Evolutionary conservation across 2,329 filamentous ascomycete genomes (phyloP), one percentile per base, ranked within the genome.

Genomic region (Alternaria longipes): DNA sequence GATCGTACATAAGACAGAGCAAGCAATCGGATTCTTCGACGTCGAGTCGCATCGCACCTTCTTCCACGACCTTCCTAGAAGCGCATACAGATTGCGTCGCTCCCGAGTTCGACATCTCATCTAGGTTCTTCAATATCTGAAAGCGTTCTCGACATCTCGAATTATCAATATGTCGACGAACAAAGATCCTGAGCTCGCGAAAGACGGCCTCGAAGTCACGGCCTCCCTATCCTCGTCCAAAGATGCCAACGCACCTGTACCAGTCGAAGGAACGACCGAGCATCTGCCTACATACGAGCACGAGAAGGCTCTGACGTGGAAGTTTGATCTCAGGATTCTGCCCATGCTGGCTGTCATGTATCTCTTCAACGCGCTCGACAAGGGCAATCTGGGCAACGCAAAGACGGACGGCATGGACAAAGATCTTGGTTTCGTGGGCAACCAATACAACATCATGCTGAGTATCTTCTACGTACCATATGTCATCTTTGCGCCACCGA

Each of bases 381-480:
- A 72, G 41, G 73, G 70, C 12, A 79, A 79, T 42, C 58, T 79
- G 7, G 75, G 80, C 7, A 83, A 82, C 61, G 81, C 81, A 46
- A 81, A 82, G 64, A 83, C 81, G 0, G 80, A 79, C 42, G 75
- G 76, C 12, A 74, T 84, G 63, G 81, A 83, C 54, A 80, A 79
- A 24, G 85, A 88, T 68, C 79, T 92, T 20, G 75, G 85, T 32
- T 89, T 93, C 78, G 83, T 83, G 44, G 75, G 79, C 1, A 84
- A 87, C 64, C 84, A 91, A 73, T 91, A 92, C 79, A 92, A 91
- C 73, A 84, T 88, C 28, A 84, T 92, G 49, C 78, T 92, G 36
- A 53, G 67, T 49, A 88, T 93, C 65, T 93, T 93, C 82, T 93
- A 91, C 77, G 83, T 93, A 7, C 90, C 90, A 0, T 92, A 90